A percentile compares a stretch with the other conserved stretches of the same genome.
Evolutionary conservation across 1,284 basidiomycete genomes (phyloP).

Genomic region (Boletellus sp.): DNA sequence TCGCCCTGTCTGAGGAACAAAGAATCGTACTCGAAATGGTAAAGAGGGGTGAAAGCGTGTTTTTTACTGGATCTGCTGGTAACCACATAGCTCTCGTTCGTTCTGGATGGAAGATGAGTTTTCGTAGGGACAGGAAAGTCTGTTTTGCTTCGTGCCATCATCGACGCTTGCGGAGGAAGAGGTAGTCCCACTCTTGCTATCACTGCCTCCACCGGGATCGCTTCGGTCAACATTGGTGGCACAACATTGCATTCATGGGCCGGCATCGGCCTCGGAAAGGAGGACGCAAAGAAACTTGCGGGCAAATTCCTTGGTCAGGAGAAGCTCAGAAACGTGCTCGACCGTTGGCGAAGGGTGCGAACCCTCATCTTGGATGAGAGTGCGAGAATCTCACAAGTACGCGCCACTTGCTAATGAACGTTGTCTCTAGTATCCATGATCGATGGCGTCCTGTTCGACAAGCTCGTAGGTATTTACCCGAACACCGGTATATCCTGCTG

Average conservation of each 20-base stretch:
- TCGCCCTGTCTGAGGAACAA: constrained; percentile 49
- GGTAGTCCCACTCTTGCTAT: constrained; percentile 77
- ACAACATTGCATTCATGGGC: constrained; percentile 92
- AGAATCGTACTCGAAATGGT: constrained; percentile 49
- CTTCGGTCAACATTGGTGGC: constrained; percentile 92
- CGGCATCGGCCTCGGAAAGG: constrained; percentile 82
- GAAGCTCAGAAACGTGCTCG: constrained; percentile 66
- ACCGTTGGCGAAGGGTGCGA: constrained; percentile 72
- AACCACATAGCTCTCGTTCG: constrained; percentile 13
- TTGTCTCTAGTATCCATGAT: constrained; percentile 86
- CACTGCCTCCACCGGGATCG: constrained; percentile 91
- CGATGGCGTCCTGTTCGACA: constrained; percentile 90
- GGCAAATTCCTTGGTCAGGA: constrained; percentile 57
- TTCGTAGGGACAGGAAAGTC: constrained; percentile 88
- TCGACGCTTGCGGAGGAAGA: constrained; percentile 56
- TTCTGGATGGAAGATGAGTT: constrained; percentile 5
- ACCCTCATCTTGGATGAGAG: constrained; percentile 95
- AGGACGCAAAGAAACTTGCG: constrained; percentile 60
- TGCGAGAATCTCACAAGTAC: constrained; percentile 32
- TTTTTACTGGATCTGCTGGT: constrained; percentile 86
- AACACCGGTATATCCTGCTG: not conserved
- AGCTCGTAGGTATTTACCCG: constrained; percentile 44
- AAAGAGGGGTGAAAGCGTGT: constrained; percentile 54
- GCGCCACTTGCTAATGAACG: constrained; percentile 1
- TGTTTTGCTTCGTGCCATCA: constrained; percentile 88